phyloP scores from a whole-genome alignment of 306 rosid species.

The Sophora flavescens region DNA sequence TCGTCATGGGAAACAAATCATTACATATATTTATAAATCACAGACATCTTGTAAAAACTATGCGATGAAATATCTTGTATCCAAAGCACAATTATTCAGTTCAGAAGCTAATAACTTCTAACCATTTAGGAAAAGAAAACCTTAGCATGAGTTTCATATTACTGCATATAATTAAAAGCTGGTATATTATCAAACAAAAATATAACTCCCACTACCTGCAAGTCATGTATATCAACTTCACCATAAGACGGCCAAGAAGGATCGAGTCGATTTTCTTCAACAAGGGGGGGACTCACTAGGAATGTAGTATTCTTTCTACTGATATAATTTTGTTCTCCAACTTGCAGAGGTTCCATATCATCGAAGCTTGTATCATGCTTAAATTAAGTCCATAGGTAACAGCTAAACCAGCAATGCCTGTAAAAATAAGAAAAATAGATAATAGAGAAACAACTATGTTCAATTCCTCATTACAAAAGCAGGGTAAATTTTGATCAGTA shows the following conservation, averaged over 20 bases:
- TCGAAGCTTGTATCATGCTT: conserved; percentile 67
- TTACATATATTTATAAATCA: conserved; percentile 26
- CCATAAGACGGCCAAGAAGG: conserved; percentile 76
- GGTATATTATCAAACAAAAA: background rate
- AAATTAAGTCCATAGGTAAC: conserved; percentile 89
- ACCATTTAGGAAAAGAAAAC: conserved; percentile 24
- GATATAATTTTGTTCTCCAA: conserved; percentile 87
- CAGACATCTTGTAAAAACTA: background rate
- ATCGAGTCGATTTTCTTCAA: conserved; percentile 66
- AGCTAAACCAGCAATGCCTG: conserved; percentile 86
- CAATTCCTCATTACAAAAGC: background rate
- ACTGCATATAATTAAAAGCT: background rate
- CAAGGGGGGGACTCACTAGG: conserved; percentile 79
- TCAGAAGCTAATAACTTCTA: conserved; percentile 26
- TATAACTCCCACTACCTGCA: conserved; percentile 64
- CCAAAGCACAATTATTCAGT: background rate
- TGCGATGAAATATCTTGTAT: background rate
- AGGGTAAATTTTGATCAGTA: background rate
- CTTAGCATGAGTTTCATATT: background rate
- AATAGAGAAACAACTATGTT: conserved; percentile 15
- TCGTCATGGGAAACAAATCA: conserved; percentile 7
- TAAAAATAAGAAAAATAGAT: background rate
- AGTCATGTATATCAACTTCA: conserved; percentile 67
- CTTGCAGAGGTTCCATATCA: conserved; percentile 76
- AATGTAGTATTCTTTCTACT: conserved; percentile 82